A percentile compares a stretch with the other conserved stretches of the same genome.
These are phyloP conservation scores for Torulaspora globosa DNA, from an alignment of 1,139 yeast genomes.

Conservation along the genomic window DNA sequence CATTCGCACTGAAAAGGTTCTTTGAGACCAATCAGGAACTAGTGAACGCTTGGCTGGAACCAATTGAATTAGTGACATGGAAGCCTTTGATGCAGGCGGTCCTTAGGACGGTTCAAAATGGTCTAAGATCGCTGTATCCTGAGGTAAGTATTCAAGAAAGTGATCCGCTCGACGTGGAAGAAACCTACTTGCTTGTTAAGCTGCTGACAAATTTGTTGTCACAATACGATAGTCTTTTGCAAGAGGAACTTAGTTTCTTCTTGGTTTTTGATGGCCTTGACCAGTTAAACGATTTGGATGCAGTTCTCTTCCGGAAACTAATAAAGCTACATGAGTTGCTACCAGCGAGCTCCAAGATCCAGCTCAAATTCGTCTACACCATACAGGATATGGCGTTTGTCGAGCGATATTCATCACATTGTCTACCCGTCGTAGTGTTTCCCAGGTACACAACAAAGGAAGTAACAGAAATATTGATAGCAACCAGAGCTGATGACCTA, in stretches of 20 bases:
- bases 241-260: constrained; percentile 18
- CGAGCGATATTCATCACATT: constrained; percentile 28
- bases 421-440: constrained; percentile 32
- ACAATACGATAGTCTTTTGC: constrained; percentile 15
- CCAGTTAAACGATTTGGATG: constrained; percentile 33
- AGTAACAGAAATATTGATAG: constrained; percentile 24
- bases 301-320: constrained; percentile 30
- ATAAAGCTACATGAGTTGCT: constrained; percentile 30
- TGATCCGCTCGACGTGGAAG: constrained; percentile 35
- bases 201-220: constrained; percentile 23
- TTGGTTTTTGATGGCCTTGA: constrained; percentile 35
- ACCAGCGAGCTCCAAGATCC: constrained; percentile 19
- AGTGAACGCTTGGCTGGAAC: constrained; percentile 25
- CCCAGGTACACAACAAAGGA: constrained; percentile 31
- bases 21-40: constrained; percentile 21
- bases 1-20: constrained; percentile 22
- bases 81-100: constrained; percentile 34
- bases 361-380: constrained; percentile 28
- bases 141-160: constrained; percentile 15
- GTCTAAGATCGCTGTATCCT: constrained; percentile 20
- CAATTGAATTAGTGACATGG: constrained; percentile 34
- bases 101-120: constrained; percentile 25
- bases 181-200: constrained; percentile 28
- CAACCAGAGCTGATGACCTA: constrained; percentile 20
- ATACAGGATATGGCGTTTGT: constrained; percentile 28